A percentile compares a stretch with the other conserved stretches of the same genome.
These are phyloP conservation scores for Cytospora piceae DNA, from an alignment of 2,329 filamentous ascomycete genomes.

Conservation along the genomic window DNA sequence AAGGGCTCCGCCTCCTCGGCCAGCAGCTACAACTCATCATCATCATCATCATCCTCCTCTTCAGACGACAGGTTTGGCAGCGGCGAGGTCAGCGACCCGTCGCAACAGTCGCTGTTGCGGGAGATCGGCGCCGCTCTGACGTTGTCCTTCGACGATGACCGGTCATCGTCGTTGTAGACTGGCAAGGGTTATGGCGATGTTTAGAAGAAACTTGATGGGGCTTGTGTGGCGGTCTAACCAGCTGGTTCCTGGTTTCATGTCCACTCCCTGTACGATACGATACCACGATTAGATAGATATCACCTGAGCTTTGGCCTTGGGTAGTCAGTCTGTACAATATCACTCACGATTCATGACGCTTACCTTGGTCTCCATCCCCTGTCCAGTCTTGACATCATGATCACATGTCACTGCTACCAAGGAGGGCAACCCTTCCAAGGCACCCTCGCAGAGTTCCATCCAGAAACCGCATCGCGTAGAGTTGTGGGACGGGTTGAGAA, in stretches of 20 bases:
- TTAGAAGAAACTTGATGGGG: too few relatives aligned
- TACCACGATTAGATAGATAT: neutral
- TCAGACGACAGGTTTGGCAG: neutral
- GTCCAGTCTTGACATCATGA: neutral
- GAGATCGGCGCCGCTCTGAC: constrained; percentile 21
- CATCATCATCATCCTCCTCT: neutral
- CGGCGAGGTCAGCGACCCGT: constrained; percentile 1
- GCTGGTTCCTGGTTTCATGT: neutral
- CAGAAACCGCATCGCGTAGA: too few relatives aligned
- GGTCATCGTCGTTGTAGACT: neutral
- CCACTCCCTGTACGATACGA: neutral
- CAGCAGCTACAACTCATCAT: neutral
- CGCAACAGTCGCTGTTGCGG: constrained; percentile 14
- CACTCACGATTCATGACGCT: neutral
- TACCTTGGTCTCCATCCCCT: neutral
- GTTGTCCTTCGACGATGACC: neutral
- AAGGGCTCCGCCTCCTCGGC: neutral
- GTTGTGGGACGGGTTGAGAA: too few relatives aligned
- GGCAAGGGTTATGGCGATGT: neutral
- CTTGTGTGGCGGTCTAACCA: neutral
- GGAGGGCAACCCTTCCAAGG: neutral
- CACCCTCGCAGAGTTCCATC: too few relatives aligned
- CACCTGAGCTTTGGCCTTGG: neutral
- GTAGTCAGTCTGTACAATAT: neutral
- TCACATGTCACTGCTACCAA: neutral